A percentile compares a stretch with the other conserved stretches of the same genome.
Evolutionary conservation across 805 yeast species (phyloP).

Genomic region (Ascoidea asiatica): DNA sequence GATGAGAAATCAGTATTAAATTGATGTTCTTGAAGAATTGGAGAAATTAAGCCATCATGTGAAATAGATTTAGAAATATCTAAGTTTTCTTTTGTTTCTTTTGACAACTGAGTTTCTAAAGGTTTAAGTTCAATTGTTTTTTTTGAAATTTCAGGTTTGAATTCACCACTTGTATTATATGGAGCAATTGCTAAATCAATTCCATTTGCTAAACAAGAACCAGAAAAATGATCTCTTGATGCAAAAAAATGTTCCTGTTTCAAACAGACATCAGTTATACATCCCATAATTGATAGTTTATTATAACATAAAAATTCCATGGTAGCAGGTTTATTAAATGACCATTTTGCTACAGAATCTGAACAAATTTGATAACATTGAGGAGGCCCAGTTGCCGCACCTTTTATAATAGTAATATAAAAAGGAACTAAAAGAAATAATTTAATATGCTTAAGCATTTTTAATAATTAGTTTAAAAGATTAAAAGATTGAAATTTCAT

Average conservation of each 20-base stretch:
- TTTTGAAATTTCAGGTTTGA: not conserved
- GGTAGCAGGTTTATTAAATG: slow-evolving; percentile 21
- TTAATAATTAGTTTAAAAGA: no score
- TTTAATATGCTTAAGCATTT: no score
- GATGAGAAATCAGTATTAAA: no score
- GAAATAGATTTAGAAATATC: no score
- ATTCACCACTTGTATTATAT: not conserved
- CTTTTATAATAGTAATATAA: no score
- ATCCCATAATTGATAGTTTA: slow-evolving; percentile 25
- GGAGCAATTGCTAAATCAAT: slow-evolving; percentile 1
- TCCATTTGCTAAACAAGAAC: slow-evolving; percentile 24
- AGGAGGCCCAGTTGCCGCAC: slow-evolving; percentile 21
- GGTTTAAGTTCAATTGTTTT: no score
- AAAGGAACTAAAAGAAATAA: no score
- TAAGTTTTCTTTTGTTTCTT: no score
- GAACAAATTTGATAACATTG: slow-evolving; percentile 35
- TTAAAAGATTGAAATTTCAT: no score
- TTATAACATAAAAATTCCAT: slow-evolving; percentile 26
- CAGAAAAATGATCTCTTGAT: slow-evolving; percentile 32
- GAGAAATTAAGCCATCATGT: no score
- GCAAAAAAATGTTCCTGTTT: slow-evolving; percentile 2
- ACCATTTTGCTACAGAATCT: slow-evolving; percentile 21
- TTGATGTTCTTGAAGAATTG: no score
- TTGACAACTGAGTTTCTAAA: no score
- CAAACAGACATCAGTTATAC: slow-evolving; percentile 29